These are phyloP conservation scores for Boletus sp. DNA, from an alignment of 1,284 basidiomycete species.

Conservation along the genomic window DNA sequence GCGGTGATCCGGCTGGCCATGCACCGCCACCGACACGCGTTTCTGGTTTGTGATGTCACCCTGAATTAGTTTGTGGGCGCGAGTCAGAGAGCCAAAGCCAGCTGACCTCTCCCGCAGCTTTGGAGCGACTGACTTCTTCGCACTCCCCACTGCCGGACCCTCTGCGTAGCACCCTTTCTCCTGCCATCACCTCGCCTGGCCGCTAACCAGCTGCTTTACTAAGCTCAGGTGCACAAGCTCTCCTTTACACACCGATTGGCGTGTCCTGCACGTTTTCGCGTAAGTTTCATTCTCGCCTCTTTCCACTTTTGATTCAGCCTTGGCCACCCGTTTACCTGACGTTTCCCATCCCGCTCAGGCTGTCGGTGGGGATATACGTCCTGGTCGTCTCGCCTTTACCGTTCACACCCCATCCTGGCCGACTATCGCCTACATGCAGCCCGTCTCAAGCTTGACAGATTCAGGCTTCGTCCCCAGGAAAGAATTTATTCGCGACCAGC, in stretches of 20 bases:
- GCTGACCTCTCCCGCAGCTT: constrained; percentile 10
- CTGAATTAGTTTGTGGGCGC: constrained; percentile 10
- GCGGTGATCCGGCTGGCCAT: constrained; percentile 13
- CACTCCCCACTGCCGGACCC: constrained; percentile 4
- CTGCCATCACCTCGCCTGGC: constrained; percentile 9
- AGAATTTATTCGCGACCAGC: constrained; percentile 62
- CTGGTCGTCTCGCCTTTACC: constrained; percentile 19
- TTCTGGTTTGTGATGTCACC: constrained; percentile 30
- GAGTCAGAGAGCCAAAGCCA: constrained; percentile 7
- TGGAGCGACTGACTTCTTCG: constrained; percentile 11
- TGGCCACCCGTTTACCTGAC: constrained; percentile 39
- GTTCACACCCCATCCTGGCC: constrained; percentile 27
- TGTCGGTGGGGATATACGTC: constrained; percentile 27
- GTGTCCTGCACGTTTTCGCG: constrained; percentile 35
- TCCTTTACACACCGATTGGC: constrained; percentile 20
- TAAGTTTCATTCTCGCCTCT: constrained; percentile 25
- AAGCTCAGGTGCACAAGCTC: constrained; percentile 6
- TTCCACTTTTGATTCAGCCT: constrained; percentile 30
- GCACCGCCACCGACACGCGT: constrained; percentile 30
- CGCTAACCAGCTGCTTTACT: constrained; percentile 13
- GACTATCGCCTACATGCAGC: constrained; percentile 31
- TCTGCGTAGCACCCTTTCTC: constrained; percentile 13
- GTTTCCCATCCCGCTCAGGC: constrained; percentile 34
- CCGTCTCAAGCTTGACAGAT: constrained; percentile 33
- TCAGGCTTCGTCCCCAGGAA: constrained; percentile 58